A percentile compares a stretch with the other conserved stretches of the same genome.
Evolutionary conservation across 805 yeast genomes (phyloP).

Genomic region (Candida orba): DNA sequence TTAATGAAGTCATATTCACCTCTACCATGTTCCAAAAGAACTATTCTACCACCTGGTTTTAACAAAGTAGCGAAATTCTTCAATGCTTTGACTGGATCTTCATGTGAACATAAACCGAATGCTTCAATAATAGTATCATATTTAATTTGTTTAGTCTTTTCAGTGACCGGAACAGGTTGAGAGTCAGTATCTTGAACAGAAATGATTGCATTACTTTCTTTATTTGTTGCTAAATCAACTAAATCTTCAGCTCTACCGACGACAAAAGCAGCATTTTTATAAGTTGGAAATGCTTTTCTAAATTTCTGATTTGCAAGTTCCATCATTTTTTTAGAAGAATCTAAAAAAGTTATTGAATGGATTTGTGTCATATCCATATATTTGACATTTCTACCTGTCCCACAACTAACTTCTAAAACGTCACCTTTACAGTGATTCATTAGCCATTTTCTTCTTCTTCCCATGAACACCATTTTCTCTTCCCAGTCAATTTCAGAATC

Average conservation of each 20-base stretch:
- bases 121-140: constrained; percentile 93
- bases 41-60: constrained; percentile 85
- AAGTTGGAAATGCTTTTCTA: constrained; percentile 56
- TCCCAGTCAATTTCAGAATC: constrained; percentile 67
- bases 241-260: constrained; percentile 87
- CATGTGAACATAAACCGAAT: constrained; percentile 92
- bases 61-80: constrained; percentile 64
- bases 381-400: constrained; percentile 89
- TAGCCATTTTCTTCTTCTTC: constrained; percentile 66
- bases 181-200: constrained; percentile 21
- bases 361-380: constrained; percentile 56
- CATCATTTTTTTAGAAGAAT: constrained; percentile 82
- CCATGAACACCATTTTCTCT: constrained; percentile 37
- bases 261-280: constrained; percentile 72
- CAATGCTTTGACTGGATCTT: constrained; percentile 82
- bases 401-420: constrained; percentile 90
- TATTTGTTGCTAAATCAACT: constrained; percentile 41
- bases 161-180: constrained; percentile 18
- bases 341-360: constrained; percentile 75
- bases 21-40: constrained; percentile 88
- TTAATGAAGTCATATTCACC: constrained; percentile 76
- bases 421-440: constrained; percentile 80
- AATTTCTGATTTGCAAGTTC: constrained; percentile 72
- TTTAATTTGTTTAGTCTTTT: constrained; percentile 34
- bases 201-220: constrained; percentile 14